Evolutionary conservation across 2,329 filamentous ascomycete species (phyloP), one percentile per base, ranked within the genome.

Genomic region (Botrytis paeoniae): DNA sequence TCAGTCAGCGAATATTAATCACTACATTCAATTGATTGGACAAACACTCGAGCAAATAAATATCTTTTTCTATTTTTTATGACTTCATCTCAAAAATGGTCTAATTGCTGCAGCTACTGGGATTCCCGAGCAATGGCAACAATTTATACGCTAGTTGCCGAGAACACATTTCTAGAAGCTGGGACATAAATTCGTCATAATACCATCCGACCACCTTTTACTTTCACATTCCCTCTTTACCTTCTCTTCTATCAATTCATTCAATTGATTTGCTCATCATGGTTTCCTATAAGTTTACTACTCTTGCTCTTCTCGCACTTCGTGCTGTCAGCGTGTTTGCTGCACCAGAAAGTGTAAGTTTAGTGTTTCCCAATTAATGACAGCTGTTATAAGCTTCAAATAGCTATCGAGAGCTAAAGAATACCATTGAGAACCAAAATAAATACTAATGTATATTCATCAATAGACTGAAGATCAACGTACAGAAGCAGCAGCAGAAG

Each of bases 211-310:
- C 57, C 65, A 51, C 45, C 62, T 61, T 70, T 66, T n/a, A 35
- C 35, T 39, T 8, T 0, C 14, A 32, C n/a, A 57, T 32, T 57
- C 29, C 51, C 39, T 69, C 39, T 45, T 69, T 25, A 45, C 62
- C 61, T 54, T 59, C 65, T 60, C 54, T 39, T 59, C 65, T 60
- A 45, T 39, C 35, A 43, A 57, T 51, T 70, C 41, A 41, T 63
- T 59, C 73, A 75, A 76, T 76, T 75, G 71, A 75, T 70, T 72
- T 73, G 70, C 73, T 29, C 82, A 85, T 81, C 81, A 96, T 96
- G 93, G 89, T 91, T 84, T 89, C 88, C 81, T 87, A 93, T 83
- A 91, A 90, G 84, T 87, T 92, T 80, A 89, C 92, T 78, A 86
- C 91, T 74, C 85, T 95, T 79, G 90, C 91, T 78, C 84, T 95